Evolutionary conservation across 805 yeast genomes (phyloP).

Genomic region (Candida sithepensis): DNA sequence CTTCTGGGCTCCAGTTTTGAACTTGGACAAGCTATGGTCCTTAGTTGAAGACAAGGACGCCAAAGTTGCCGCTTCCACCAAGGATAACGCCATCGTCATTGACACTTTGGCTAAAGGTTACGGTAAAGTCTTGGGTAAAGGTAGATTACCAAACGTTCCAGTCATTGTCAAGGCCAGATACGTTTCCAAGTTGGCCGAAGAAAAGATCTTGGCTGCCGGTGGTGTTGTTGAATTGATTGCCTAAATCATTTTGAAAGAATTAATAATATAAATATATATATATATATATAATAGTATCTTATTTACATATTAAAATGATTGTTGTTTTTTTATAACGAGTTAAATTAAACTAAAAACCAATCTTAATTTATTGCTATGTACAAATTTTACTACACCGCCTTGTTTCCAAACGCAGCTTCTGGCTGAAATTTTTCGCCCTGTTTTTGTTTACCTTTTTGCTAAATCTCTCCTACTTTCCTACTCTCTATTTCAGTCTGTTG

Average conservation of each 20-base stretch:
- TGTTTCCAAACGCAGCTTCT: too few relatives aligned
- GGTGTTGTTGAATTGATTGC: slow-evolving; percentile 99
- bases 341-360: too few relatives aligned
- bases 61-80: slow-evolving; percentile 78
- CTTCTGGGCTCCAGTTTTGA: slow-evolving; percentile 97
- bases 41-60: slow-evolving; percentile 93
- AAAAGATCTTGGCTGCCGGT: slow-evolving; percentile 99
- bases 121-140: slow-evolving; percentile 99
- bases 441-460: too few relatives aligned
- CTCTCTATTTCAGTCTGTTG: too few relatives aligned
- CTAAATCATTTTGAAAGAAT: slow-evolving; percentile 36
- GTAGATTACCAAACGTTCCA: slow-evolving; percentile 96
- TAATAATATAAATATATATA: slow-evolving; percentile 2
- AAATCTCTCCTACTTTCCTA: too few relatives aligned
- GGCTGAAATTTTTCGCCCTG: too few relatives aligned
- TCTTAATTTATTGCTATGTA: too few relatives aligned
- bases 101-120: slow-evolving; percentile 99
- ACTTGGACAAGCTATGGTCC: slow-evolving; percentile 98
- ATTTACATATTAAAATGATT: neutral
- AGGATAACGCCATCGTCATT: slow-evolving; percentile 96
- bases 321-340: neutral
- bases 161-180: slow-evolving; percentile 99
- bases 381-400: too few relatives aligned
- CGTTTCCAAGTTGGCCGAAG: slow-evolving; percentile 98
- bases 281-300: too few relatives aligned